Conservation (phyloP, 768 basidiomycete species). For the Mycena amicta region DNA sequence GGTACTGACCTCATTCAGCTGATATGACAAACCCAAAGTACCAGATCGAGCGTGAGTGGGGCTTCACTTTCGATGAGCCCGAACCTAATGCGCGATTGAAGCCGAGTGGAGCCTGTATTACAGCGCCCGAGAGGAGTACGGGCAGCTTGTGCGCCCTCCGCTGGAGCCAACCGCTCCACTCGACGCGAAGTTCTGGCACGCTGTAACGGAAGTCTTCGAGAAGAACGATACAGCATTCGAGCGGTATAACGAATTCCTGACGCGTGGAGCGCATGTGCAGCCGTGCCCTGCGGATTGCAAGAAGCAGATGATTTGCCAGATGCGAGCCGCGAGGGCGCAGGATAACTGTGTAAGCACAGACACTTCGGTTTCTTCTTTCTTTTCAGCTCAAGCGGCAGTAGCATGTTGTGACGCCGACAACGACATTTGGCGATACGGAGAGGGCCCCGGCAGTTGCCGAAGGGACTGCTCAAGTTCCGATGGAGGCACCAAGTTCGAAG, state of each 20-base stretch:
- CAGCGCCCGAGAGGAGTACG: slow-evolving; percentile 57
- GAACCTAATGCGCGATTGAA: slow-evolving; percentile 11
- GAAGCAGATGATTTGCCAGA: slow-evolving; percentile 43
- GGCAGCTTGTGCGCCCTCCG: slow-evolving; percentile 38
- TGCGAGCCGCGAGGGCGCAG: slow-evolving; percentile 44
- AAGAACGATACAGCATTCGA: slow-evolving; percentile 48
- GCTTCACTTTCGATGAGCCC: neutral
- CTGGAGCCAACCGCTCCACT: slow-evolving; percentile 42
- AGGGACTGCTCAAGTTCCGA: neutral
- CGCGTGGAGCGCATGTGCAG: slow-evolving; percentile 38
- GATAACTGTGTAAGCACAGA: slow-evolving; percentile 48
- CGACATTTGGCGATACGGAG: slow-evolving; percentile 20
- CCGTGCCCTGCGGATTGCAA: slow-evolving; percentile 43
- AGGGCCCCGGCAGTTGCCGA: slow-evolving; percentile 2
- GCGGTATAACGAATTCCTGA: slow-evolving; percentile 47
- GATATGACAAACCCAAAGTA: slow-evolving; percentile 45
- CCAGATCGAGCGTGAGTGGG: slow-evolving; percentile 46
- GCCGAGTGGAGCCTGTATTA: slow-evolving; percentile 59
- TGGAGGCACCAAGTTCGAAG: neutral
- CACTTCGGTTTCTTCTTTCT: no score
- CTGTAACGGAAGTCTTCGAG: slow-evolving; percentile 55
- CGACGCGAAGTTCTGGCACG: slow-evolving; percentile 61
- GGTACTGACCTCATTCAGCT: slow-evolving; percentile 29
- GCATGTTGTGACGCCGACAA: slow-evolving; percentile 9
- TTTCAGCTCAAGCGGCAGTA: no score